These are phyloP conservation scores for Saccharomyces hybrid DNA, from an alignment of 1,139 yeast species.

Conservation along the genomic window DNA sequence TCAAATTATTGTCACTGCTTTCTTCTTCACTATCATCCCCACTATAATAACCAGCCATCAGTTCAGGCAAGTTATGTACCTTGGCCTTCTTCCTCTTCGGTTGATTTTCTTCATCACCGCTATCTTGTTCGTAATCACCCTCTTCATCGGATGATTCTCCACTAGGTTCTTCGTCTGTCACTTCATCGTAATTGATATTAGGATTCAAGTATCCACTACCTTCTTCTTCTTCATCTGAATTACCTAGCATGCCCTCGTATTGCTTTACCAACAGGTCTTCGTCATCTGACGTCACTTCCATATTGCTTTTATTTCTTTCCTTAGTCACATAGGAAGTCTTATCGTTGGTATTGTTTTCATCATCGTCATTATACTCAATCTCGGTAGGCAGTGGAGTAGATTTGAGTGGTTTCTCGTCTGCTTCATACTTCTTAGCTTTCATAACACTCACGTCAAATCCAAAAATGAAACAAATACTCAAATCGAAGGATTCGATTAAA, in stretches of 20 bases:
- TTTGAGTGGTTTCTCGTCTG: slow-evolving; percentile 13
- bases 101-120: slow-evolving; percentile 36
- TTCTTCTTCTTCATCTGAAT: slow-evolving; percentile 41
- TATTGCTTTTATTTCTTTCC: slow-evolving; percentile 28
- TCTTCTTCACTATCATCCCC: slow-evolving; percentile 54
- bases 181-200: slow-evolving; percentile 44
- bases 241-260: slow-evolving; percentile 49
- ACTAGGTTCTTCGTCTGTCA: slow-evolving; percentile 49
- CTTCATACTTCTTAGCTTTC: neutral
- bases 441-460: slow-evolving; percentile 32
- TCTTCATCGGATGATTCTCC: slow-evolving; percentile 52
- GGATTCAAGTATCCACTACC: slow-evolving; percentile 32
- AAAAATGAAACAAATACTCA: neutral
- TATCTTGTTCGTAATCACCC: slow-evolving; percentile 29
- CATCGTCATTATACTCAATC: slow-evolving; percentile 20
- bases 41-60: slow-evolving; percentile 72
- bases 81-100: slow-evolving; percentile 19
- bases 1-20: slow-evolving; percentile 42
- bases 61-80: slow-evolving; percentile 49
- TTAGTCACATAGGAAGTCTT: slow-evolving; percentile 19
- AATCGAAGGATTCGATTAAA: neutral
- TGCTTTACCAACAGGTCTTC: slow-evolving; percentile 21
- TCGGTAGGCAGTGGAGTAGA: neutral
- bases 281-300: slow-evolving; percentile 17
- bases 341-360: slow-evolving; percentile 20